These are phyloP conservation scores for Alisma plantagoaquatica DNA, from an alignment of 106 monocot species.

Conservation along the genomic window DNA sequence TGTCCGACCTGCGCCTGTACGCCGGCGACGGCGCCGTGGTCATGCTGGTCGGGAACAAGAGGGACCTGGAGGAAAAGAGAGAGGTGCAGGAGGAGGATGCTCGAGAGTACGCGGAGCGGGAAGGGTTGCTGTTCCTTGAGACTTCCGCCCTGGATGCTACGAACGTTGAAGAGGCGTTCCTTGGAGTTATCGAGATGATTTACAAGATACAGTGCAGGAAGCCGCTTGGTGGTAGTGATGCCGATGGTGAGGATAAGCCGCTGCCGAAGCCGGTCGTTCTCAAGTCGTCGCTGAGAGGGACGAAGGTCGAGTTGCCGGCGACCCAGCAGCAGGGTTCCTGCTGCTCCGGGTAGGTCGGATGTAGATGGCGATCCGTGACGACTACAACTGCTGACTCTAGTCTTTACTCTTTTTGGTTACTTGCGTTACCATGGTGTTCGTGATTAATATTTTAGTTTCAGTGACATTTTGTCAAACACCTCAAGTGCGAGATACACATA, in stretches of 20 bases:
- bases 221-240: not conserved
- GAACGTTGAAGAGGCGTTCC: slow-evolving; percentile 32
- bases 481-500: too few relatives aligned
- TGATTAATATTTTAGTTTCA: too few relatives aligned
- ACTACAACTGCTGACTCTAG: too few relatives aligned
- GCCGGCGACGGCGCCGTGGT: slow-evolving; percentile 10
- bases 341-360: too few relatives aligned
- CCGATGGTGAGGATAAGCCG: too few relatives aligned
- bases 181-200: slow-evolving; percentile 9
- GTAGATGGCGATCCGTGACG: too few relatives aligned
- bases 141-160: slow-evolving; percentile 31
- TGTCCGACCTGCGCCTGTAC: slow-evolving; percentile 15
- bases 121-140: slow-evolving; percentile 31
- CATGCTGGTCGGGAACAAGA: slow-evolving; percentile 34
- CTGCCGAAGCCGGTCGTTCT: slow-evolving; percentile 5
- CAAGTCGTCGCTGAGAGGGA: slow-evolving; percentile 14
- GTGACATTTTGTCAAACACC: too few relatives aligned
- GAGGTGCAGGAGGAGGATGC: slow-evolving; percentile 12
- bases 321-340: slow-evolving; percentile 6
- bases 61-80: slow-evolving; percentile 15
- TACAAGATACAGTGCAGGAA: slow-evolving; percentile 6
- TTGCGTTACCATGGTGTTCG: too few relatives aligned
- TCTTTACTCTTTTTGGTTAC: too few relatives aligned
- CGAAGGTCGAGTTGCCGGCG: slow-evolving; percentile 10
- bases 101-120: slow-evolving; percentile 13